Evolutionary conservation across 805 yeast species (phyloP).

Genomic region (Sungouiella blattae): DNA sequence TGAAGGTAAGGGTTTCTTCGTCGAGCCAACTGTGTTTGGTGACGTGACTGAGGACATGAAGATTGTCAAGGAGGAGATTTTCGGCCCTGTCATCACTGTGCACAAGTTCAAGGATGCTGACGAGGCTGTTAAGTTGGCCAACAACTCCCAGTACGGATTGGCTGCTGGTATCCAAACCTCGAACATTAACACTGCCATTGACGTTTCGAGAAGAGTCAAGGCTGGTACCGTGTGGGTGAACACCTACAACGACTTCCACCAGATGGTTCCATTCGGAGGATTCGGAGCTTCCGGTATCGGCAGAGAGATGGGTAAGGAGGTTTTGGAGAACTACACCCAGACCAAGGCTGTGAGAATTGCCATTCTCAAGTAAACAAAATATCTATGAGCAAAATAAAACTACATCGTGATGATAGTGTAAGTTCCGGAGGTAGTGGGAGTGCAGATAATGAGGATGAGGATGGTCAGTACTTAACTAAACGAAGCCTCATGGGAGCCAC

Average conservation of each 20-base stretch:
- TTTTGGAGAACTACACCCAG: conserved; percentile 81
- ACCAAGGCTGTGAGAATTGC: conserved; percentile 76
- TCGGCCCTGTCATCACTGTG: conserved; percentile 89
- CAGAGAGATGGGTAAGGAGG: conserved; percentile 88
- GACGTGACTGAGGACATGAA: conserved; percentile 72
- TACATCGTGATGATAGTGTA: too few species aligned
- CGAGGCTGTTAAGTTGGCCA: conserved; percentile 75
- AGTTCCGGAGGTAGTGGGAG: too few species aligned
- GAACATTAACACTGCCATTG: conserved; percentile 69
- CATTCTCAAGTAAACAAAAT: conserved; percentile 14
- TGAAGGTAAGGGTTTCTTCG: conserved; percentile 58
- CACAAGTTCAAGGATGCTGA: conserved; percentile 79
- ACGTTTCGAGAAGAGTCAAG: conserved; percentile 67
- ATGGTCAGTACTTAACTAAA: too few species aligned
- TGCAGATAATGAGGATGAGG: too few species aligned
- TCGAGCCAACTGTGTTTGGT: conserved; percentile 82
- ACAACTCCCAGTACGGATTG: conserved; percentile 79
- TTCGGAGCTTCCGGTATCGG: conserved; percentile 88
- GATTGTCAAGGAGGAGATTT: conserved; percentile 85
- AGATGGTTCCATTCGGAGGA: conserved; percentile 89
- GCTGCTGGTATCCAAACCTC: conserved; percentile 89
- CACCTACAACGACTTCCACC: conserved; percentile 86
- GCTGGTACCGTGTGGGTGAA: conserved; percentile 94
- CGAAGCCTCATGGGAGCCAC: too few species aligned
- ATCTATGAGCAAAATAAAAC: too few species aligned